phyloP scores from a whole-genome alignment of 495 filamentous ascomycete species.

The Copromyces sp. region DNA sequence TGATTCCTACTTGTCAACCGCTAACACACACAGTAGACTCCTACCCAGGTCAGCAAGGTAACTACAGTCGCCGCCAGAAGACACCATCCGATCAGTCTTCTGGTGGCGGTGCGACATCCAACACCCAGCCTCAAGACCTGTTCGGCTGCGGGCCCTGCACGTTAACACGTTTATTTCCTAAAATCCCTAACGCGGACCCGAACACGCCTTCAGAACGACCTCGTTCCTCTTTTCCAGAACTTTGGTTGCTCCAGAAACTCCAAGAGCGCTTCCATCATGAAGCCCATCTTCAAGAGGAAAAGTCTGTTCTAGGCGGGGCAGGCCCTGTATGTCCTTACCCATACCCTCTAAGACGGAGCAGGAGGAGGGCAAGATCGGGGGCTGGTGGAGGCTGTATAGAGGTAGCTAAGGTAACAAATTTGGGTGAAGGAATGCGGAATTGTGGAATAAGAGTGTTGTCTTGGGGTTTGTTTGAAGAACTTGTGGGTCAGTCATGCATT shows the following conservation, averaged over 20 bases:
- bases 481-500: not conserved
- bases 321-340: too few species aligned
- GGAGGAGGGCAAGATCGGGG: not conserved
- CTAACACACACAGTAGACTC: not conserved
- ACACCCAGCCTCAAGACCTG: not conserved
- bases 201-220: constrained; percentile 55
- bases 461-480: not conserved
- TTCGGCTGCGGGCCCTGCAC: too few species aligned
- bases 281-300: not conserved
- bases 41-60: not conserved
- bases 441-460: not conserved
- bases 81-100: not conserved
- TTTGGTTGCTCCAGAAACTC: constrained; percentile 55
- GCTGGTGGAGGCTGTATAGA: not conserved
- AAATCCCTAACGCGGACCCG: too few species aligned
- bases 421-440: not conserved
- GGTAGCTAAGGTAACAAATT: too few species aligned
- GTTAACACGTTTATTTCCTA: too few species aligned
- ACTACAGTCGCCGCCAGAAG: not conserved
- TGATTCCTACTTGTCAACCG: not conserved
- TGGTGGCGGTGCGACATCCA: not conserved
- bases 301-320: too few species aligned
- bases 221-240: constrained; percentile 94
- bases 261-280: not conserved
- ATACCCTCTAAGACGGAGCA: too few species aligned